Percentiles rank a stretch among this genome's conserved stretches.
Conservation (phyloP, 2,329 filamentous ascomycete genomes). For the Fusarium buxicola region DNA sequence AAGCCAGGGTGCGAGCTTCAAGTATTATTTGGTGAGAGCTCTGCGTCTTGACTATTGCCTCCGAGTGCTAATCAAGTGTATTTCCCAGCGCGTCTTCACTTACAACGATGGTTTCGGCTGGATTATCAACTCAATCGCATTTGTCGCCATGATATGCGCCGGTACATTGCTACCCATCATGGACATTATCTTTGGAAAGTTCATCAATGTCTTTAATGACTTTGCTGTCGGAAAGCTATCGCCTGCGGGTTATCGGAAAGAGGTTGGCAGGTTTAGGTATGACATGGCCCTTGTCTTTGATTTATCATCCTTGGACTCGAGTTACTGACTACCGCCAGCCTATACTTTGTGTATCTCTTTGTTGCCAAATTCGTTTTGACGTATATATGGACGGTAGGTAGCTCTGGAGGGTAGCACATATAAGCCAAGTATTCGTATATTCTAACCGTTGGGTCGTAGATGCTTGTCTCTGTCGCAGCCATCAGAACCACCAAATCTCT, state of each 20-base stretch:
- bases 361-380: slow-evolving; percentile 64
- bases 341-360: slow-evolving; percentile 70
- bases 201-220: slow-evolving; percentile 66
- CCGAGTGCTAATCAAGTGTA: background rate
- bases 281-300: background rate
- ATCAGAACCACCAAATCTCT: slow-evolving; percentile 53
- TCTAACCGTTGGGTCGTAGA: slow-evolving; percentile 33
- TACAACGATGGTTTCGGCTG: slow-evolving; percentile 55
- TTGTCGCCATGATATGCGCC: slow-evolving; percentile 52
- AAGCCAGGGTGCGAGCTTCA: slow-evolving; percentile 40
- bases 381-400: slow-evolving; percentile 65
- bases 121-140: slow-evolving; percentile 51
- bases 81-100: slow-evolving; percentile 50
- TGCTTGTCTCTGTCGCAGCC: slow-evolving; percentile 53
- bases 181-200: slow-evolving; percentile 68
- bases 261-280: slow-evolving; percentile 60
- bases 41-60: background rate
- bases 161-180: slow-evolving; percentile 63
- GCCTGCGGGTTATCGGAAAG: slow-evolving; percentile 59
- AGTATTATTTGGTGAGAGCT: slow-evolving; percentile 42
- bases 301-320: background rate
- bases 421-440: too few species aligned
- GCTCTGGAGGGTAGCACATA: too few species aligned
- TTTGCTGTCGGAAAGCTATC: slow-evolving; percentile 61
- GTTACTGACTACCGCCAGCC: slow-evolving; percentile 47